Evolutionary conservation across 805 yeast species (phyloP).

Genomic region (Spathaspora boniae): DNA sequence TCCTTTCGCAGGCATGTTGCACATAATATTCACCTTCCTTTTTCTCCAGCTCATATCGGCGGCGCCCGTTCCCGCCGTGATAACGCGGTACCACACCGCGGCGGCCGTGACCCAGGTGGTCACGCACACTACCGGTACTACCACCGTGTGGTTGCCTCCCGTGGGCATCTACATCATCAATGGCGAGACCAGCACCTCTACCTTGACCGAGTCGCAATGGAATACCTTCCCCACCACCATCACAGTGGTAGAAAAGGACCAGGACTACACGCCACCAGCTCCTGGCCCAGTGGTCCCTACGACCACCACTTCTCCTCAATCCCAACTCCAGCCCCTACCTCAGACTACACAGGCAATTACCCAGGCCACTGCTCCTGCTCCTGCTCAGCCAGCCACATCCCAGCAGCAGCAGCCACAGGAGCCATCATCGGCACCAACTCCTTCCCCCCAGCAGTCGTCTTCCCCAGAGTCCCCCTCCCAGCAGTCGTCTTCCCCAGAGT

Average conservation of each 20-base stretch:
- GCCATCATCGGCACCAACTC: constrained; percentile 10
- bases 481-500: too few species aligned
- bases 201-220: constrained; percentile 33
- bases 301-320: constrained; percentile 18
- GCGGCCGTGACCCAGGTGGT: constrained; percentile 45
- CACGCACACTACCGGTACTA: constrained; percentile 43
- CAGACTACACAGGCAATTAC: constrained; percentile 11
- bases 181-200: constrained; percentile 46
- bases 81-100: constrained; percentile 58
- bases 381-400: constrained; percentile 9
- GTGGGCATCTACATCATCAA: constrained; percentile 50
- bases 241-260: constrained; percentile 17
- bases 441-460: constrained; percentile 9
- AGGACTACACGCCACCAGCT: constrained; percentile 10
- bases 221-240: constrained; percentile 33
- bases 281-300: constrained; percentile 10
- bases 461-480: too few species aligned
- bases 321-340: constrained; percentile 21
- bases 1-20: constrained; percentile 7
- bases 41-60: constrained; percentile 22
- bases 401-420: constrained; percentile 3
- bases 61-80: constrained; percentile 36
- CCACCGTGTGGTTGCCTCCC: constrained; percentile 48
- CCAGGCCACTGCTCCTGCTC: constrained; percentile 8
- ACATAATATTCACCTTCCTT: constrained; percentile 8